These are phyloP conservation scores for Tetrastigma voinierianum DNA, from an alignment of 164 flowering plant genomes.

Conservation along the genomic window DNA sequence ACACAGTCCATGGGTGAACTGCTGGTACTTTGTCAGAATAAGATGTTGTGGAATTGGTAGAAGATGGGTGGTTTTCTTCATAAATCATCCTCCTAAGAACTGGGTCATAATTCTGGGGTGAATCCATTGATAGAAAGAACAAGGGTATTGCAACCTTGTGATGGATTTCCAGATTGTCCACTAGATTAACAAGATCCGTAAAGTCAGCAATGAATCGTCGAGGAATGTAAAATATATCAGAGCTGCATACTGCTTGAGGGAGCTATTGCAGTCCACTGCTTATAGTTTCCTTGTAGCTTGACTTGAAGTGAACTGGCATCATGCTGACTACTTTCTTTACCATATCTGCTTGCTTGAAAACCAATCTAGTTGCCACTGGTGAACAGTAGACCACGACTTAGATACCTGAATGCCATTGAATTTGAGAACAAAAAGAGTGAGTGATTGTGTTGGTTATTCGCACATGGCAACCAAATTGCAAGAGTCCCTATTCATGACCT, in stretches of 20 bases:
- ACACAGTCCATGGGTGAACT: constrained; percentile 87
- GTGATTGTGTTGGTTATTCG: neutral
- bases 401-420: constrained; percentile 50
- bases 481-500: neutral
- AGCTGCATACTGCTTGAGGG: constrained; percentile 66
- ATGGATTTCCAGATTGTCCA: constrained; percentile 74
- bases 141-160: constrained; percentile 89
- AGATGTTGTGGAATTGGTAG: constrained; percentile 45
- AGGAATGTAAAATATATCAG: constrained; percentile 88
- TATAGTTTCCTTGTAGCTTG: constrained; percentile 66
- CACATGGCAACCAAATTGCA: neutral
- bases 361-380: constrained; percentile 56
- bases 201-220: constrained; percentile 68
- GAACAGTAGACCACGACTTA: constrained; percentile 71
- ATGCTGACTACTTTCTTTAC: constrained; percentile 63
- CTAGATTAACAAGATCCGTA: constrained; percentile 70
- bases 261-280: constrained; percentile 31
- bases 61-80: constrained; percentile 35
- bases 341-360: constrained; percentile 65
- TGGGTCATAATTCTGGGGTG: constrained; percentile 67
- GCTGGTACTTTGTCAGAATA: constrained; percentile 87
- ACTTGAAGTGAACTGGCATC: constrained; percentile 94
- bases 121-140: constrained; percentile 87
- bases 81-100: constrained; percentile 63
- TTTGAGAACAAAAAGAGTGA: constrained; percentile 4